Evolutionary conservation across 768 basidiomycete species (phyloP), one percentile per base, ranked within the genome.

Genomic region (Terana coerulea): DNA sequence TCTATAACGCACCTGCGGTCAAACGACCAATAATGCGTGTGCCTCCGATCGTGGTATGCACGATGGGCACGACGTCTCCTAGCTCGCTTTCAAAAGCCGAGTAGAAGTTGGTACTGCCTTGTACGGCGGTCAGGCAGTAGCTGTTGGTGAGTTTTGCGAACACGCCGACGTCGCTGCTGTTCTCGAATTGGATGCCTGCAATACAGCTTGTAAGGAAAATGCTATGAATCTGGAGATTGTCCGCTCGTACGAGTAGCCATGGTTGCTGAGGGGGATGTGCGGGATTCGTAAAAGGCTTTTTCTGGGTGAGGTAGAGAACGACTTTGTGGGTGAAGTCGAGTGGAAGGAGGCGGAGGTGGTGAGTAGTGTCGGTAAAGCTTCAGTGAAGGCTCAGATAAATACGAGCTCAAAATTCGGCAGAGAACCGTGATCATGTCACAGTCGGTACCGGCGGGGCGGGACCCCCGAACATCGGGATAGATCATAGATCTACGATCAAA

Each of bases 61-160:
- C 89, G 73, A 98, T 90, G 53, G 95, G 95, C 64, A 98, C 79
- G 51, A 97, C 86, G 64, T 95, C 95, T 51, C 83, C 83, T 33
- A 95, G 83, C 64, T 98, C 95, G 58, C 86, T 82, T 77, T 99
- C 95, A 68, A 98, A 98, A 14, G 92, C 88, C 22, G 94, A 97
- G 78, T 95, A 95, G 64, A 99, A 99, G 73, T 98, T 98, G 58
- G 93, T 86, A 71, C 92, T 89, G 69, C 95, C 89, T 68, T 93
- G 88, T 65, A 98, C 81, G 57, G 94, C 92, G 62, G 81, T 83
- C 42, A 99, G 84, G 73, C 95, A 98, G 80, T 97, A 99, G 65
- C 86, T 90, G 78, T 99, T 98, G 64, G 95, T 98, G 64, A 98
- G 80, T 73, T 97, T 97, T 63, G 93, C 77, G 73, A 98, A 99